These are phyloP conservation scores for Gnomoniopsis smithogilvyi DNA, from an alignment of 2,329 filamentous ascomycete species.

Conservation along the genomic window DNA sequence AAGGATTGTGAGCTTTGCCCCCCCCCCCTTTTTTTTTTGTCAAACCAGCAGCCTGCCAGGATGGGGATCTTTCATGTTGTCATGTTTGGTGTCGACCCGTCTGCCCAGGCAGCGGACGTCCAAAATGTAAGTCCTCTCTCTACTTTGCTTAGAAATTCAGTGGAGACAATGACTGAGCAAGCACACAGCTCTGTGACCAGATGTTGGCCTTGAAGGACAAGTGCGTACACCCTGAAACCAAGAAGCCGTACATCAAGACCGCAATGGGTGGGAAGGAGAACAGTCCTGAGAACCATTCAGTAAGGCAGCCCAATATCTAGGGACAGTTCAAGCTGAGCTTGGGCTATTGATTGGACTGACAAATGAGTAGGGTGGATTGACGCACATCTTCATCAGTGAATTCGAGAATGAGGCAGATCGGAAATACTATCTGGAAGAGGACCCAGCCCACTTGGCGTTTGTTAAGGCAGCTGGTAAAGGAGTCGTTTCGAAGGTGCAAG, in stretches of 20 bases:
- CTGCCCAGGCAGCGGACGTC: conserved; percentile 44
- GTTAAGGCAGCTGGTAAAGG: conserved; percentile 41
- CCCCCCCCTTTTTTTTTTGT: not conserved
- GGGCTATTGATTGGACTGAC: not conserved
- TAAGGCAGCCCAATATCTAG: conserved; percentile 27
- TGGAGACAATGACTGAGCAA: not conserved
- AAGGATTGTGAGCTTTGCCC: not conserved
- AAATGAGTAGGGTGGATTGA: conserved; percentile 51
- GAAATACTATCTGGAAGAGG: conserved; percentile 64
- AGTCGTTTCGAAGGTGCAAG: conserved; percentile 50
- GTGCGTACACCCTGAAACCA: conserved; percentile 59
- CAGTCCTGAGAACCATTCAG: conserved; percentile 58
- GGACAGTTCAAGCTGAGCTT: not conserved
- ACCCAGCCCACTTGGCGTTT: conserved; percentile 62
- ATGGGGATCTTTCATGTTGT: conserved; percentile 70
- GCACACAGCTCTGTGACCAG: conserved; percentile 26
- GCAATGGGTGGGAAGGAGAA: conserved; percentile 59
- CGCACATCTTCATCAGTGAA: conserved; percentile 67
- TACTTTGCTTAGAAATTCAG: not conserved
- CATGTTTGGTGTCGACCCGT: conserved; percentile 62
- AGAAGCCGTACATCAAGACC: conserved; percentile 58
- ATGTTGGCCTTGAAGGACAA: conserved; percentile 50
- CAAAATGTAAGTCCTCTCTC: conserved; percentile 45
- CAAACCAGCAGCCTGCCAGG: not conserved
- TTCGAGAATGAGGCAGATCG: conserved; percentile 63